A percentile compares a stretch with the other conserved stretches of the same genome.
These are phyloP conservation scores for Macrolepiota albuminosa DNA, from an alignment of 768 basidiomycete genomes.

Conservation along the genomic window DNA sequence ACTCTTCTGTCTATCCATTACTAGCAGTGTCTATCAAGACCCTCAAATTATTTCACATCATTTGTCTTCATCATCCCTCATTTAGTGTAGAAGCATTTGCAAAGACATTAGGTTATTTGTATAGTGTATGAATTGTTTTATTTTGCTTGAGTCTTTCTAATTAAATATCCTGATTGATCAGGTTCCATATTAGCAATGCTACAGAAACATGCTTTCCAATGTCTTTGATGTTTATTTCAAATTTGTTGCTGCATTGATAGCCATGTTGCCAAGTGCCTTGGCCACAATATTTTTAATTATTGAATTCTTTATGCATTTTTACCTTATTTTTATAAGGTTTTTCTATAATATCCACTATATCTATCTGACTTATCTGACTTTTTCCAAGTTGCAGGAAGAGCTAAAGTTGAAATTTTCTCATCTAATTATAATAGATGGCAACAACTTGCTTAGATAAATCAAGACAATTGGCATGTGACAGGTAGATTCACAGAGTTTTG, in stretches of 20 bases:
- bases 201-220: conserved; percentile 21
- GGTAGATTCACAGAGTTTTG: conserved; percentile 14
- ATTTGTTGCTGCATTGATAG: neutral
- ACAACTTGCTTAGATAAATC: conserved; percentile 25
- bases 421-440: conserved; percentile 18
- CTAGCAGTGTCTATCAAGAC: too few species aligned
- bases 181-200: conserved; percentile 17
- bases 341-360: neutral
- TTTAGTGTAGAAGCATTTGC: too few species aligned
- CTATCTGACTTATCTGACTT: neutral
- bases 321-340: conserved; percentile 30
- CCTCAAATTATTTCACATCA: too few species aligned
- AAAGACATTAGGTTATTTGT: neutral
- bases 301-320: conserved; percentile 28
- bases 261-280: conserved; percentile 20
- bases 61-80: too few species aligned
- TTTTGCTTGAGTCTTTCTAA: neutral
- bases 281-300: conserved; percentile 26
- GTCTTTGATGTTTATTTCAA: conserved; percentile 34
- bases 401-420: conserved; percentile 17
- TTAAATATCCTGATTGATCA: neutral
- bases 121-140: neutral
- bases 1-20: too few species aligned
- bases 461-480: conserved; percentile 13
- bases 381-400: conserved; percentile 24